Percentiles rank a stretch among this genome's conserved stretches.
Evolutionary conservation across 768 basidiomycete genomes (phyloP).

Genomic region (Russula emetica): DNA sequence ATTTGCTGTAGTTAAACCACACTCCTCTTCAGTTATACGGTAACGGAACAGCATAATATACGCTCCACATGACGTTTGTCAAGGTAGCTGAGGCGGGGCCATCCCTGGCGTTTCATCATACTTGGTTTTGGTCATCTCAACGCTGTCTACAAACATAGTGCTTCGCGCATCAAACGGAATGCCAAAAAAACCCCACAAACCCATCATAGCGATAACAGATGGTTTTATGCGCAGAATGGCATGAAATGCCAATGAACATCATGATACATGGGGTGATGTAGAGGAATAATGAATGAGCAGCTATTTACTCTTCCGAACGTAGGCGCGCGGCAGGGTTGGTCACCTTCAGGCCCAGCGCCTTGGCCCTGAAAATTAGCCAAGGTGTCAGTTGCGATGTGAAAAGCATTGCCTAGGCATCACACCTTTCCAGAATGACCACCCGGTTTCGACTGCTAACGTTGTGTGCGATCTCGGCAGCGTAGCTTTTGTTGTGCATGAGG

Average conservation of each 20-base stretch:
- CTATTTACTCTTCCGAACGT: constrained; percentile 85
- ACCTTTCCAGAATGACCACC: constrained; percentile 84
- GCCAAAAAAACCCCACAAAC: constrained; percentile 44
- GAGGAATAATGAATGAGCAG: constrained; percentile 38
- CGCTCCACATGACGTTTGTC: constrained; percentile 31
- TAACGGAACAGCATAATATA: constrained; percentile 34
- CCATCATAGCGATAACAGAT: constrained; percentile 34
- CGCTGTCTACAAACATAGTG: neutral
- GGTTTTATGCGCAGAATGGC: neutral
- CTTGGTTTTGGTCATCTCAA: constrained; percentile 13
- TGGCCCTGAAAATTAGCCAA: constrained; percentile 51
- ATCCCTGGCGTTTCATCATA: neutral
- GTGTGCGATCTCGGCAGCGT: constrained; percentile 95
- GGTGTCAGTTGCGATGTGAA: constrained; percentile 1
- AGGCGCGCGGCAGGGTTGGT: constrained; percentile 90
- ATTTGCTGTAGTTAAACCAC: neutral
- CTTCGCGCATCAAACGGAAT: neutral
- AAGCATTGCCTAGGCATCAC: constrained; percentile 2
- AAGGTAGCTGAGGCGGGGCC: neutral
- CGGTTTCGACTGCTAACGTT: constrained; percentile 95
- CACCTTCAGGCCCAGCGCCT: constrained; percentile 85
- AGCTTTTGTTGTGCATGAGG: constrained; percentile 96
- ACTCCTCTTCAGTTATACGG: neutral
- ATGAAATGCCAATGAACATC: constrained; percentile 35
- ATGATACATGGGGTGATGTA: constrained; percentile 47